Percentiles rank a stretch among this genome's conserved stretches.
These are phyloP conservation scores for Paraconiothyrium brasiliense DNA, from an alignment of 2,329 filamentous ascomycete species.

Conservation along the genomic window DNA sequence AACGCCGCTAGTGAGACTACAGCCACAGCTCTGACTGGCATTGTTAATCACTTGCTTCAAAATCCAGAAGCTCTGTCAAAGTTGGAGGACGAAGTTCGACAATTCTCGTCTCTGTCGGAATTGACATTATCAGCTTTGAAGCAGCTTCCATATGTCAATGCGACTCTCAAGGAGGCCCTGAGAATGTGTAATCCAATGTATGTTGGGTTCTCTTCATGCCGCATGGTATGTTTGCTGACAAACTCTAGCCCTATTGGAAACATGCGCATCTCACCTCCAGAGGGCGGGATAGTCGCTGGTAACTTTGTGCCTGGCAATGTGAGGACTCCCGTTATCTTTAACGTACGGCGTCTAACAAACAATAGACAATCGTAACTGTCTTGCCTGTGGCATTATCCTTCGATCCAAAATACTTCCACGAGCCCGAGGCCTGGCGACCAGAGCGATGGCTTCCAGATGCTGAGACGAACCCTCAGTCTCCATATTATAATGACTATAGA, in stretches of 20 bases:
- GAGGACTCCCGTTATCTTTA: too few species aligned
- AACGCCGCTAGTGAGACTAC: conserved; percentile 53
- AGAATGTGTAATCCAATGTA: background rate
- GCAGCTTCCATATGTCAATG: conserved; percentile 25
- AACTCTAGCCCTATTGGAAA: conserved; percentile 11
- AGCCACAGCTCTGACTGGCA: conserved; percentile 44
- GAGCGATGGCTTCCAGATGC: conserved; percentile 17
- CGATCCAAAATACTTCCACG: background rate
- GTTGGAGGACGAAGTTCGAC: conserved; percentile 19
- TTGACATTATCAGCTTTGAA: conserved; percentile 12
- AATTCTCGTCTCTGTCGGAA: conserved; percentile 3
- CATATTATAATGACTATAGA: conserved; percentile 34
- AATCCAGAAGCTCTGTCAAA: conserved; percentile 4
- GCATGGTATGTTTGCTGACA: too few species aligned
- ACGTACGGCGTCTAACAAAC: background rate
- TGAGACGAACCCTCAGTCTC: background rate
- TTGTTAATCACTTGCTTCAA: conserved; percentile 32
- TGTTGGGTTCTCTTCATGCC: too few species aligned
- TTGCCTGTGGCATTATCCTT: too few species aligned
- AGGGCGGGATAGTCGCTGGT: too few species aligned
- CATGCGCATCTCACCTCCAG: background rate
- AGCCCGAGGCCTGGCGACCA: conserved; percentile 1
- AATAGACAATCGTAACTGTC: background rate
- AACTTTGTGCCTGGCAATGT: too few species aligned
- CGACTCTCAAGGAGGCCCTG: conserved; percentile 24